Percentiles rank a stretch among this genome's conserved stretches.
Conservation (phyloP, 2,329 filamentous ascomycete species). For the Lojkania enalia region DNA sequence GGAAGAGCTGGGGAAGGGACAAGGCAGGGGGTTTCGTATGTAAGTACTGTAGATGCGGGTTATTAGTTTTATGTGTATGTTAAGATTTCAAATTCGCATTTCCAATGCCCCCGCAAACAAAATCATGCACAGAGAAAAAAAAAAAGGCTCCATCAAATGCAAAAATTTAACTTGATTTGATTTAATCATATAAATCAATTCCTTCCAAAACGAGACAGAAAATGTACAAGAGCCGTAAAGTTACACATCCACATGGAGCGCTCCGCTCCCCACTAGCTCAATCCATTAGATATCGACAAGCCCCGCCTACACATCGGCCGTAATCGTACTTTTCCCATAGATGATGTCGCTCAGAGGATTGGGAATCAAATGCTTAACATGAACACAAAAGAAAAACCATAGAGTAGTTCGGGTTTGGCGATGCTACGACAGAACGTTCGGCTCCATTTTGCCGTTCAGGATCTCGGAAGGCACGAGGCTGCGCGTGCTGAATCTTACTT, state of each 20-base stretch:
- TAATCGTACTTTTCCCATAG: background rate
- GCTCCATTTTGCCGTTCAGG: slow-evolving; percentile 30
- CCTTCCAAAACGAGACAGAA: too few species aligned
- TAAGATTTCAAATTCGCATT: too few species aligned
- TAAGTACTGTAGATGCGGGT: too few species aligned
- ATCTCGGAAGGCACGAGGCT: slow-evolving; percentile 46
- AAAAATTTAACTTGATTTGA: too few species aligned
- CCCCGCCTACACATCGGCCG: background rate
- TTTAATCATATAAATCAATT: background rate
- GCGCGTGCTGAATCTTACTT: slow-evolving; percentile 44
- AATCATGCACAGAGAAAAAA: too few species aligned
- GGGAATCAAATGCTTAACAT: slow-evolving; percentile 2
- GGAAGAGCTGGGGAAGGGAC: too few species aligned
- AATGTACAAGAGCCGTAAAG: background rate
- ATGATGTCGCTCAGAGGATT: background rate
- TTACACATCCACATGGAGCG: background rate
- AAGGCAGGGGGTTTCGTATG: too few species aligned
- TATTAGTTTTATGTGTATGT: too few species aligned
- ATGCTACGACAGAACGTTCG: slow-evolving; percentile 21
- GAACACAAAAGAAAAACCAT: slow-evolving; percentile 1
- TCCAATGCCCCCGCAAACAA: too few species aligned
- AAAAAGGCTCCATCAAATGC: too few species aligned
- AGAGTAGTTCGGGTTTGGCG: slow-evolving; percentile 1
- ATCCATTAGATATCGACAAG: background rate
- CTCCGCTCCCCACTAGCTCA: too few species aligned